phyloP scores from a whole-genome alignment of 2,329 filamentous ascomycete species.

The Onygena corvina region DNA sequence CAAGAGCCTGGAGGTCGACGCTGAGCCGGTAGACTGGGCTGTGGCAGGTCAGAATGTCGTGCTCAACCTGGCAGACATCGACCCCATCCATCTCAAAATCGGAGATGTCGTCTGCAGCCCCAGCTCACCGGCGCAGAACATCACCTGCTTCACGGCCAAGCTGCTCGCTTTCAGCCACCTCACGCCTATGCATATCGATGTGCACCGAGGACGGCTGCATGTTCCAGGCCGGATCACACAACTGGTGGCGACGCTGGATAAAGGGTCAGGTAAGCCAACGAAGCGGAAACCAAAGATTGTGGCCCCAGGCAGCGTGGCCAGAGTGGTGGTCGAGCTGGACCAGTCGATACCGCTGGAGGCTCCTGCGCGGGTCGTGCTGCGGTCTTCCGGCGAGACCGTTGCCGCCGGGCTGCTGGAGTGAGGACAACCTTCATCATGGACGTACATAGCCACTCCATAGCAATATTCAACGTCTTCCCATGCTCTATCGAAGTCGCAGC shows the following conservation, averaged over 20 bases:
- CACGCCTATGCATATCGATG: constrained; percentile 76
- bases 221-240: constrained; percentile 60
- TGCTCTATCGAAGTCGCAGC: not conserved
- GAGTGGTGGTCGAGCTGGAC: constrained; percentile 63
- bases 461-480: not conserved
- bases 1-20: constrained; percentile 68
- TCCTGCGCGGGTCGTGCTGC: constrained; percentile 66
- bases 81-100: constrained; percentile 65
- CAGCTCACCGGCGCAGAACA: constrained; percentile 53
- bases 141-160: constrained; percentile 67
- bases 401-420: constrained; percentile 76
- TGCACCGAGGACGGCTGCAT: constrained; percentile 76
- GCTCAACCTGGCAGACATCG: constrained; percentile 74
- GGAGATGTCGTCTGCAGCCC: constrained; percentile 78
- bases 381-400: constrained; percentile 69
- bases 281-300: constrained; percentile 82
- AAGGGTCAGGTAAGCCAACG: constrained; percentile 57
- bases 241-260: constrained; percentile 65
- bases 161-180: constrained; percentile 81
- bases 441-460: too few relatives aligned
- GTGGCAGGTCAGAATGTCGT: constrained; percentile 83
- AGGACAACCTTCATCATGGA: constrained; percentile 1
- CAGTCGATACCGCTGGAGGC: constrained; percentile 66
- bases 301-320: constrained; percentile 64
- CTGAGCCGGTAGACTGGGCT: constrained; percentile 67